Base-by-base conservation (phyloP, 495 filamentous ascomycete species). In the Zalerion maritima region DNA sequence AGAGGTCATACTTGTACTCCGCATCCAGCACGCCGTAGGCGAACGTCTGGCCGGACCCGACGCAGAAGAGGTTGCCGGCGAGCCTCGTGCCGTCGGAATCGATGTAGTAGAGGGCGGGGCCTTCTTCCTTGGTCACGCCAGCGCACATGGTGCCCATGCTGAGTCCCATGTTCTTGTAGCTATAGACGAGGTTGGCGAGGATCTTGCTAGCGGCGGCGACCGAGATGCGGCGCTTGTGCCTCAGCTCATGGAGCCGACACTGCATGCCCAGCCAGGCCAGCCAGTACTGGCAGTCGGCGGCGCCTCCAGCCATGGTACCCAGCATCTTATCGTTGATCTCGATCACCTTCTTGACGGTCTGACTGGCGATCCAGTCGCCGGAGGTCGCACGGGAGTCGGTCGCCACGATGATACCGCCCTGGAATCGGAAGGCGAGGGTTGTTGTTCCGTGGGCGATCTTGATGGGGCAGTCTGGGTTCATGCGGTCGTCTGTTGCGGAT, bases 121-220 rank as follows among this genome's bases (percentile, higher is more conserved):
- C 89, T 67, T 97, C 89, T 57, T 84, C 79, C 28, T 82, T 78
- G 29, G 89, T 97, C 28, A 97, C 91, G 42, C 89, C 89, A 37
- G 87, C 84, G 61, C 87, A 87, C 89, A 97, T 97, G 35, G 89
- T 97, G 33, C 89, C 89, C 89, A 97, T 96, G 45, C 78, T 85
- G 42, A 97, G 58, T 17, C 89, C 89, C 75, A 86, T 87, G 45
- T 86, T 86, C 62, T 97, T 97, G 71, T 97, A 97, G 34, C 73
- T 71, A 67, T 96, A 97, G 43, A 93, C 84, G 40, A 97, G 70
- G 62, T 97, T 97, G 47, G 89, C 80, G 29, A 97, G 81, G 47
- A 97, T 96, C 70, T 97, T 97, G 36, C 81, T 91, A 24, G 89
- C 89, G 15, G 89, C 89, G 20, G 89, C 89, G 30, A 97, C 89